These are phyloP conservation scores for Penicillium corylophilum DNA, from an alignment of 2,329 filamentous ascomycete genomes.

Conservation along the genomic window DNA sequence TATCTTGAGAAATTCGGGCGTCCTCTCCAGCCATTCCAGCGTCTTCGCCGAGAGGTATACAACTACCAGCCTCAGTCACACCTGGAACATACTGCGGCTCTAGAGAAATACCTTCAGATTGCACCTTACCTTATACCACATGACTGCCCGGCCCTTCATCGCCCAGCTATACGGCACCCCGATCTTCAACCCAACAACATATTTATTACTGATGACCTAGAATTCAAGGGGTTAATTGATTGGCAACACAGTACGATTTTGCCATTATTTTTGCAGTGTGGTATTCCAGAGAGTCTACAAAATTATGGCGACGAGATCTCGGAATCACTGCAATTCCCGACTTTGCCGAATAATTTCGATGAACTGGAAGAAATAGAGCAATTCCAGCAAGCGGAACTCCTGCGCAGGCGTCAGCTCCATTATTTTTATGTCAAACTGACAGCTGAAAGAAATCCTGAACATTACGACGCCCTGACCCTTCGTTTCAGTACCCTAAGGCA, in stretches of 20 bases:
- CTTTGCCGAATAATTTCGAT: conserved; percentile 17
- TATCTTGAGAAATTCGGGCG: conserved; percentile 18
- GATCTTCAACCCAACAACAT: conserved; percentile 32
- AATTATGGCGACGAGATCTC: conserved; percentile 29
- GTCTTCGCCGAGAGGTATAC: conserved; percentile 8
- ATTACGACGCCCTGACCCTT: conserved; percentile 20
- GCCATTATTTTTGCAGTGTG: conserved; percentile 27
- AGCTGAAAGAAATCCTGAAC: conserved; percentile 8
- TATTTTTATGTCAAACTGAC: conserved; percentile 24
- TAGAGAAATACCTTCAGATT: conserved; percentile 12
- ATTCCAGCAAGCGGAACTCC: conserved; percentile 8
- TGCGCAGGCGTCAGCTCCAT: conserved; percentile 21
- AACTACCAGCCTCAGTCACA: conserved; percentile 11
- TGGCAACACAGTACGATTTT: conserved; percentile 30
- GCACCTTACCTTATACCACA: conserved; percentile 9
- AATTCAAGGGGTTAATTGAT: conserved; percentile 27
- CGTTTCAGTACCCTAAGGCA: conserved; percentile 11
- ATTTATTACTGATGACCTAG: conserved; percentile 26
- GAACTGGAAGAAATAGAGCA: conserved; percentile 16
- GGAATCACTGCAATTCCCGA: conserved; percentile 14
- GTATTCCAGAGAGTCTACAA: conserved; percentile 32
- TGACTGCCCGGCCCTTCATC: conserved; percentile 4
- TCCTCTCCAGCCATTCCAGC: conserved; percentile 15
- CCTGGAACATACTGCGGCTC: conserved; percentile 8
- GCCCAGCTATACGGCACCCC: conserved; percentile 22